Percentiles rank a stretch among this genome's conserved stretches.
phyloP scores from a whole-genome alignment of 2,329 filamentous ascomycete species.

The Alternaria tenuissima region DNA sequence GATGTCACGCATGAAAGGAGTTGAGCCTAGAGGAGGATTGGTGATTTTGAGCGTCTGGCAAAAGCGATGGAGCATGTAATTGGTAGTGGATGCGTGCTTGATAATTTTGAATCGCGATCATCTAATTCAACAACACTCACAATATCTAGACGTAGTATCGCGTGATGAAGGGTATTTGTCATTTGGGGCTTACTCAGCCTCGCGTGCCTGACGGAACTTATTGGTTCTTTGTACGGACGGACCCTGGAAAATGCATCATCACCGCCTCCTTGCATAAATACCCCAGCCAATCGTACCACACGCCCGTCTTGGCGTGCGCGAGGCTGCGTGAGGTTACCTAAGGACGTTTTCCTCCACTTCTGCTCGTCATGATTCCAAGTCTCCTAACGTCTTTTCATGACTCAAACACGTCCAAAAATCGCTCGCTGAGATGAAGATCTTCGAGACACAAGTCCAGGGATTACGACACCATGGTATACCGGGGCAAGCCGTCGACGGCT shows the following conservation, averaged over 20 bases:
- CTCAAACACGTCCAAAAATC: not conserved
- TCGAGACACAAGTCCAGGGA: not conserved
- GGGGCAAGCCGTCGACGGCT: slow-evolving; percentile 33
- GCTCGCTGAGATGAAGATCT: slow-evolving; percentile 2
- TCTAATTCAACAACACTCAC: too few species aligned
- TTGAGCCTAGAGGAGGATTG: not conserved
- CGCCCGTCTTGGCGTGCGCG: not conserved
- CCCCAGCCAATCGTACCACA: not conserved
- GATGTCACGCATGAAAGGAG: not conserved
- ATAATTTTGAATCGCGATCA: not conserved
- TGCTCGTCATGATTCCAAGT: not conserved
- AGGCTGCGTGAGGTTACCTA: not conserved
- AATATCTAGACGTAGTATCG: too few species aligned
- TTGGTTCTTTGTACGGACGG: not conserved
- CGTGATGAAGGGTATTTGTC: not conserved
- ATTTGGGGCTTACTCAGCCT: not conserved
- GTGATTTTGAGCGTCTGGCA: not conserved
- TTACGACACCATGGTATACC: slow-evolving; percentile 32
- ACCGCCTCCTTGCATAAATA: slow-evolving; percentile 2
- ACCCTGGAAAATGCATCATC: slow-evolving; percentile 1
- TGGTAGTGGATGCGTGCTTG: slow-evolving; percentile 1
- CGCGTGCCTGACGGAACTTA: not conserved
- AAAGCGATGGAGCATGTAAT: not conserved
- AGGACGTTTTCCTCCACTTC: not conserved
- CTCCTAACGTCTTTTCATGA: not conserved